These are phyloP conservation scores for Mesotaenium endlicherianum DNA, from an alignment of 139 green algal genomes.

Conservation along the genomic window DNA sequence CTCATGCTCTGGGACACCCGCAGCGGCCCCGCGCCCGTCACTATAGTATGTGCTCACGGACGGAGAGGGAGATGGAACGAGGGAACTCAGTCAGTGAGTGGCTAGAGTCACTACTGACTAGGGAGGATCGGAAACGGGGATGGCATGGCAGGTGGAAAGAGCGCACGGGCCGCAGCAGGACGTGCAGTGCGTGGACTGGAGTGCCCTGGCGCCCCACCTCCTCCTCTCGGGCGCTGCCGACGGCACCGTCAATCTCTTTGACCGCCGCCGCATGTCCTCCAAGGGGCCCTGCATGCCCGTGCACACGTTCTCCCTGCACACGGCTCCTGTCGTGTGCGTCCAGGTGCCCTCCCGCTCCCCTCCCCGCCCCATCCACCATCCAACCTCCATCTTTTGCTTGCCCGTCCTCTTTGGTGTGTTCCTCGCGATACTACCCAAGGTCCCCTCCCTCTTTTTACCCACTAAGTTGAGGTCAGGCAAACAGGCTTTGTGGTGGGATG, in stretches of 20 bases:
- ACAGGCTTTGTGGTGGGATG: too few species aligned
- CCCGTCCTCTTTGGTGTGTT: too few species aligned
- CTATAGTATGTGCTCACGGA: too few species aligned
- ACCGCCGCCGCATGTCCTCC: conserved; percentile 32
- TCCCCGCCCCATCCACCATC: too few species aligned
- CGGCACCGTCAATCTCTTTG: conserved; percentile 30
- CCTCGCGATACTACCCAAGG: too few species aligned
- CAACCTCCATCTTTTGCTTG: too few species aligned
- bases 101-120: too few species aligned
- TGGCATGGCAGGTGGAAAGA: conserved; percentile 20
- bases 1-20: conserved; percentile 86
- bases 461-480: too few species aligned
- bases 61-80: too few species aligned
- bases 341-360: too few species aligned
- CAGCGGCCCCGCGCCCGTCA: background rate
- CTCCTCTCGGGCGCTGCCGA: conserved; percentile 34
- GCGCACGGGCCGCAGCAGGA: conserved; percentile 19
- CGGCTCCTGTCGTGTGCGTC: conserved; percentile 32
- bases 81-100: too few species aligned
- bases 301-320: conserved; percentile 16
- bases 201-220: background rate
- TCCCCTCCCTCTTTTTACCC: too few species aligned
- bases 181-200: conserved; percentile 51
- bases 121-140: conserved; percentile 28
- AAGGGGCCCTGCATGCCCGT: conserved; percentile 7